Evolutionary conservation across 495 filamentous ascomycete genomes (phyloP).

Genomic region (Parachaetomium inaequale): DNA sequence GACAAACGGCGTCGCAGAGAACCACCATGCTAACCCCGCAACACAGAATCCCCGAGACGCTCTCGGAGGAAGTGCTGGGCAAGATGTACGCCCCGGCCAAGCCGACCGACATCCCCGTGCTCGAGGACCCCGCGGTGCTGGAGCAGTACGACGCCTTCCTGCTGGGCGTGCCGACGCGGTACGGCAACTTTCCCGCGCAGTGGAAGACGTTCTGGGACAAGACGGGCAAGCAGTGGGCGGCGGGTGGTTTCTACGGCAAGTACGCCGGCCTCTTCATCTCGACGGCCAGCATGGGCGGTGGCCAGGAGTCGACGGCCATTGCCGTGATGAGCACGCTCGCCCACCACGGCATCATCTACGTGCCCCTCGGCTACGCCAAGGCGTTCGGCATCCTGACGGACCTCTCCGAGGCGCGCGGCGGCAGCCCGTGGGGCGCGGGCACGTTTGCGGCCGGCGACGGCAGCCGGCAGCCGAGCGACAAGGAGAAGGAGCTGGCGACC

Average conservation of each 20-base stretch:
- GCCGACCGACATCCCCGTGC: constrained; percentile 58
- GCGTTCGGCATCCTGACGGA: constrained; percentile 65
- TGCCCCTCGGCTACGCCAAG: constrained; percentile 88
- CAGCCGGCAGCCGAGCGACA: constrained; percentile 68
- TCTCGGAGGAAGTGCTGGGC: constrained; percentile 70
- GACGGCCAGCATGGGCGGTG: constrained; percentile 77
- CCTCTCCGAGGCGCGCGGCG: constrained; percentile 74
- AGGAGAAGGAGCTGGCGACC: constrained; percentile 74
- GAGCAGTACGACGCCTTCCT: constrained; percentile 84
- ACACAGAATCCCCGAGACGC: constrained; percentile 76
- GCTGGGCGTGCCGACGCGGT: constrained; percentile 95
- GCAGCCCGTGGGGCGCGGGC: constrained; percentile 89
- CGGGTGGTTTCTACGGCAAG: constrained; percentile 82
- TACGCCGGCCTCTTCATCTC: constrained; percentile 89
- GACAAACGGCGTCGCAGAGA: no score
- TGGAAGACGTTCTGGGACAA: constrained; percentile 91
- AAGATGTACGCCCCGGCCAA: constrained; percentile 87
- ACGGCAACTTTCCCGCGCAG: constrained; percentile 96
- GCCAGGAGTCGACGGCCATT: constrained; percentile 86
- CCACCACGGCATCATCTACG: constrained; percentile 94
- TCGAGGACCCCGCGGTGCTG: constrained; percentile 61
- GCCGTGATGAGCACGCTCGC: constrained; percentile 80
- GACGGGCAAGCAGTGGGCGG: constrained; percentile 68
- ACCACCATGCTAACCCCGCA: not conserved
- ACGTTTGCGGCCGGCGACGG: constrained; percentile 82